Base-by-base conservation (phyloP, 768 basidiomycete genomes). In the Termitomyces sp. region DNA sequence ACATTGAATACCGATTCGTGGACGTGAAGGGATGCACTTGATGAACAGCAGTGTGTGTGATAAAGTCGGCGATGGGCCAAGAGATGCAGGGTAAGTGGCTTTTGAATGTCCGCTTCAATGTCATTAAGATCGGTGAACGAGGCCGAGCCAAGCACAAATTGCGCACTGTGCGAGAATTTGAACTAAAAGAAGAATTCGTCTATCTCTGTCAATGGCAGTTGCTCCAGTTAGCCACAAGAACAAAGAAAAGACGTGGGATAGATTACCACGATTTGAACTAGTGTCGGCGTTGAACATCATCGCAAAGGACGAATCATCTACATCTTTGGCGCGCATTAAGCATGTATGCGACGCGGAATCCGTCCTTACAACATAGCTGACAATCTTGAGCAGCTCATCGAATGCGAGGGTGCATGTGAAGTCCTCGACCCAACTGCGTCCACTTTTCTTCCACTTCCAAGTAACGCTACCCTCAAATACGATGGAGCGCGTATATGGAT, bases 401-500 rank as follows among this genome's bases (percentile, higher is more conserved):
- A 71, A 80, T 10, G 71, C 71, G 42, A 81, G 65, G 1, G 73
- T 76, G 67, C 78, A 79, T 18, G 67, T 72, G 57, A 79, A 78
- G 42, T 79, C 75, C 56, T 81, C 79, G 14, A 61, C 69, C 74
- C 75, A 81, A n/a, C 67, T 64, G 16, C 71, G 66, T 16, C 75
- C 72, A 57, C 76, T 79, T 46, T 67, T 63, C 51, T 70, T 74
- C 79, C 79, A 81, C 46, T 67, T 76, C 79, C 79, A 81, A 5
- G 62, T 70, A 32, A 77, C 67, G 58, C 72, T 77, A 5, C 76
- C 78, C 18, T 63, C 63, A 14, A 76, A 66, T 9, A 66, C 60
- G 22, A 76, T 74, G 37, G 68, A 68, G 20, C 68, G 66, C 1
- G 65, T 59, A 1, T 59, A 59, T 5, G 64, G 41, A 29, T 73